Conservation (phyloP, 306 rosid species). For the Citrullus amarus region DNA sequence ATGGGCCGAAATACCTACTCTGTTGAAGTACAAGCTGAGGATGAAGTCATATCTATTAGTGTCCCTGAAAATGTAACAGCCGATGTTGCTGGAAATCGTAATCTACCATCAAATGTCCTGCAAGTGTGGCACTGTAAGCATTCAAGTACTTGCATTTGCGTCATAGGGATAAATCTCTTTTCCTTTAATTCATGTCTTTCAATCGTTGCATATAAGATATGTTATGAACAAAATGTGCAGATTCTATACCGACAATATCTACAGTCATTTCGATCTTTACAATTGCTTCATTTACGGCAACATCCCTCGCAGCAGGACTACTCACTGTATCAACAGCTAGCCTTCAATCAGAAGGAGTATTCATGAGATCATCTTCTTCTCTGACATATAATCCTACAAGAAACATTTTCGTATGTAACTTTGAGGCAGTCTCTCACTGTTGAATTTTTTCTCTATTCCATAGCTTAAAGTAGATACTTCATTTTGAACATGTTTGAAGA, state of each 20-base stretch:
- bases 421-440: neutral
- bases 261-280: constrained; percentile 40
- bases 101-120: constrained; percentile 78
- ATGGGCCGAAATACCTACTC: constrained; percentile 37
- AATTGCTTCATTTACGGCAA: constrained; percentile 47
- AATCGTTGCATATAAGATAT: neutral
- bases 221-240: constrained; percentile 29
- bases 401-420: constrained; percentile 54
- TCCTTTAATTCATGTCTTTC: neutral
- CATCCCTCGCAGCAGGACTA: constrained; percentile 57
- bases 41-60: constrained; percentile 32
- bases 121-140: constrained; percentile 86
- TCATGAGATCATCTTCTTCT: constrained; percentile 34
- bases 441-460: neutral
- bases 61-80: constrained; percentile 64
- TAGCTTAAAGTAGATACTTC: neutral
- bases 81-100: constrained; percentile 81
- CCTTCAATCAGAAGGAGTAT: constrained; percentile 52
- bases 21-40: constrained; percentile 45
- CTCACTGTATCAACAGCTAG: constrained; percentile 75
- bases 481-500: neutral
- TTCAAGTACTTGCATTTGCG: neutral
- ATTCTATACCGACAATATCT: constrained; percentile 47
- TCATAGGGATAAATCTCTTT: neutral
- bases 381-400: constrained; percentile 59